phyloP scores from a whole-genome alignment of 345 rosid genomes.

The Eucalyptus pauciflora region DNA sequence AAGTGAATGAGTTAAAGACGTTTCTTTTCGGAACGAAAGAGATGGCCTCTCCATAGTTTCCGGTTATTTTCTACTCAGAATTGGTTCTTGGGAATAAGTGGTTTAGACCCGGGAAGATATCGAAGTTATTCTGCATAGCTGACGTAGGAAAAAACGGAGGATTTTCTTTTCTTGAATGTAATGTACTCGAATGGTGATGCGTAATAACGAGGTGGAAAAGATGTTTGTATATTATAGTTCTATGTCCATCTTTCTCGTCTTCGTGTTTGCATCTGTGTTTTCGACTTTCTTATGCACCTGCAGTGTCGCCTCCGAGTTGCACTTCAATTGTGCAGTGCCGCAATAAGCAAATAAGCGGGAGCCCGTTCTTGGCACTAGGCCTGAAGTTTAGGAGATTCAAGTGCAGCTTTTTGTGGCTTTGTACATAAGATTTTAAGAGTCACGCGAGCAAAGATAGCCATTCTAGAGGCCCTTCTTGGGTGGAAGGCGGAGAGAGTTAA shows the following conservation, averaged over 20 bases:
- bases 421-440: not conserved
- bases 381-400: not conserved
- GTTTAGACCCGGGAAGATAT: not conserved
- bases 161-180: not conserved
- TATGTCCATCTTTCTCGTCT: not conserved
- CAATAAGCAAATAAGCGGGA: not conserved
- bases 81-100: not conserved
- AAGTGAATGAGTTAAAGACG: constrained; percentile 19
- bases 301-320: not conserved
- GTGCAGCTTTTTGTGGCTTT: not conserved
- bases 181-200: not conserved
- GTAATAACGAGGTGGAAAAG: not conserved
- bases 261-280: not conserved
- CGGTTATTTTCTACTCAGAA: not conserved
- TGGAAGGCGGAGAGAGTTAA: not conserved
- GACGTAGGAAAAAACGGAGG: not conserved
- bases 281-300: not conserved
- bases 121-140: not conserved
- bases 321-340: not conserved
- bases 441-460: not conserved
- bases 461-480: not conserved
- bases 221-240: not conserved
- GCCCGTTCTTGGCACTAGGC: not conserved
- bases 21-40: not conserved
- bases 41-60: not conserved